Base-by-base conservation (phyloP, 306 rosid species). In the Pyrus betulifolia region DNA sequence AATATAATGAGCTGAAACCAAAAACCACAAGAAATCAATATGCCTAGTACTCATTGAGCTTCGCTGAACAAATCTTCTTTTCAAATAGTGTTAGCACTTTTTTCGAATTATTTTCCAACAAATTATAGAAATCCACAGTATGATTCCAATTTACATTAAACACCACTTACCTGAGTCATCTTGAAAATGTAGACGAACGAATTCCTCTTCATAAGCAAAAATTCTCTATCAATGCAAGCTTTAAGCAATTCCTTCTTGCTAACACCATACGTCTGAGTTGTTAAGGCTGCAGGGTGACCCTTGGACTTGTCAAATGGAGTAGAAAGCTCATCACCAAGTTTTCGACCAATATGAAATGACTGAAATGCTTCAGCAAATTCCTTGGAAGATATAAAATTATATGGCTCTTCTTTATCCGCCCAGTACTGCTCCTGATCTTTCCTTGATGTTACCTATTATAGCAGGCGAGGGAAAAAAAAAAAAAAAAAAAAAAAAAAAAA, bases 361-460 rank as follows among this genome's bases (percentile, higher is more conserved):
- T 78, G 83, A 61, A 81, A 85, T 28, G 79, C 81, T 76, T 81
- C 81, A 22, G 82, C 67, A 76, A 85, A 85, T 65, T 85, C 85
- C 67, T 72, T 71, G 15, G 74, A 73, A 40, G 79, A 35, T 79
- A 85, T 44, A 27, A 78, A 81, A 30, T 62, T 61, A 44, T 82
- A 85, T 42, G 83, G 77, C 40, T 59, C 81, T 15, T 78, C 83
- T 85, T 74, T 81, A 2, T 33, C 46, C 11, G 59, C 28, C 88
- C 88, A 82, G 71, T 85, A 85, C 67, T 85, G 88, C 79, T 85
- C 88, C 51, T 85, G 88, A 44, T 85, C 88, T 69, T 85, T 84
- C 80, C 59, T 72, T 18, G 87, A 84, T 18, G 87, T 84, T 52
- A 80, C 84, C 87, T 81, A 28, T 62, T 60, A 44, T 58, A 42